phyloP scores from a whole-genome alignment of 345 rosid species.

The Excoecaria agallocha region DNA sequence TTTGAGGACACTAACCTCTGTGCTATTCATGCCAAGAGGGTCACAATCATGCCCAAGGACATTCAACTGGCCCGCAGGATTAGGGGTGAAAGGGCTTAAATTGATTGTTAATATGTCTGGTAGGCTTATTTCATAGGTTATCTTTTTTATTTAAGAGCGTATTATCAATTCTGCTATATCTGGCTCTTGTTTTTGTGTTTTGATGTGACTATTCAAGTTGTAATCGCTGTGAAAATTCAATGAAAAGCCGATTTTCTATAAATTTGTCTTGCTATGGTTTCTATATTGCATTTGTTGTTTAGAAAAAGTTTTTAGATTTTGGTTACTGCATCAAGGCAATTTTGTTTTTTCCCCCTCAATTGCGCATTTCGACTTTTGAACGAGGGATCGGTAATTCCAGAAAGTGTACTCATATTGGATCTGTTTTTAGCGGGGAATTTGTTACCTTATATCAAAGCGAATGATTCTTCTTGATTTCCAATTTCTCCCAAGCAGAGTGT shows the following conservation, averaged over 20 bases:
- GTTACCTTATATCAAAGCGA: too few relatives aligned
- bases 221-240: background rate
- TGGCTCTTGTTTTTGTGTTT: background rate
- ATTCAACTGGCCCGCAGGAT: conserved; percentile 19
- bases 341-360: too few relatives aligned
- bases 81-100: conserved; percentile 19
- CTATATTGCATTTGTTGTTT: background rate
- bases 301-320: too few relatives aligned
- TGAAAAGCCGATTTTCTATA: background rate
- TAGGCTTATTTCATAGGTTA: too few relatives aligned
- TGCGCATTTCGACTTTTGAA: too few relatives aligned
- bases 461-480: too few relatives aligned
- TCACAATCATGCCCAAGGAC: conserved; percentile 21
- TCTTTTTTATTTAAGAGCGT: background rate
- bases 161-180: background rate
- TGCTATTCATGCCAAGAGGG: conserved; percentile 19
- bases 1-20: conserved; percentile 14
- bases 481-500: too few relatives aligned
- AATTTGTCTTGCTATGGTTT: background rate
- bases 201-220: background rate
- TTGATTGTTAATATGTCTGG: background rate
- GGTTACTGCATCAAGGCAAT: too few relatives aligned
- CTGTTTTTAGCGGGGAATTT: too few relatives aligned
- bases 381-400: too few relatives aligned
- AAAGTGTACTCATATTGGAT: too few relatives aligned